phyloP scores from a whole-genome alignment of 805 yeast genomes.

The Naumovozyma castellii region DNA sequence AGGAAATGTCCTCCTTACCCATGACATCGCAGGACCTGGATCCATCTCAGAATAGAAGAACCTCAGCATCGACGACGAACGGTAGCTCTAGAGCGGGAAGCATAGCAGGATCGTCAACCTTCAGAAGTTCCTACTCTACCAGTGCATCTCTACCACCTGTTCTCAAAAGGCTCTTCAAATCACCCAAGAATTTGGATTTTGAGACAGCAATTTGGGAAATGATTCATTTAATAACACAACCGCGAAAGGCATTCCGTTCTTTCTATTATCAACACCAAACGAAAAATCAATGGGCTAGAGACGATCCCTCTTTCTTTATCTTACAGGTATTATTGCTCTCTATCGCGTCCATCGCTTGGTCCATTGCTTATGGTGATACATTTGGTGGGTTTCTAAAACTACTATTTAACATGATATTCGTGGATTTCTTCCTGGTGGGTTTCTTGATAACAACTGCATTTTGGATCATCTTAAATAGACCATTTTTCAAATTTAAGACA shows the following conservation, averaged over 20 bases:
- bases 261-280: conserved; percentile 77
- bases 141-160: conserved; percentile 7
- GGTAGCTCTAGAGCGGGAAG: neutral
- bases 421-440: conserved; percentile 73
- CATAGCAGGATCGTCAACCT: neutral
- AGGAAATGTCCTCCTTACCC: conserved; percentile 5
- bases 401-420: conserved; percentile 71
- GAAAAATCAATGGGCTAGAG: conserved; percentile 74
- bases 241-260: conserved; percentile 73
- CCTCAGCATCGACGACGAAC: neutral
- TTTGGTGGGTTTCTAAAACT: conserved; percentile 50
- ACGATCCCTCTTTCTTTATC: conserved; percentile 83
- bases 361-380: conserved; percentile 65
- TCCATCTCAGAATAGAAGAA: neutral
- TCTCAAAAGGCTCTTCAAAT: conserved; percentile 45
- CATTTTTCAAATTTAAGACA: conserved; percentile 39
- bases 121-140: neutral
- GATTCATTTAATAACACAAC: conserved; percentile 59
- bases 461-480: conserved; percentile 62
- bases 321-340: conserved; percentile 57
- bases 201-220: conserved; percentile 94
- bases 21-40: conserved; percentile 4
- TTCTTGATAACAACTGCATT: conserved; percentile 56
- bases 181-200: conserved; percentile 69
- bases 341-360: conserved; percentile 83